Evolutionary conservation across 2,329 filamentous ascomycete species (phyloP).

Genomic region (Colletotrichum sp.): DNA sequence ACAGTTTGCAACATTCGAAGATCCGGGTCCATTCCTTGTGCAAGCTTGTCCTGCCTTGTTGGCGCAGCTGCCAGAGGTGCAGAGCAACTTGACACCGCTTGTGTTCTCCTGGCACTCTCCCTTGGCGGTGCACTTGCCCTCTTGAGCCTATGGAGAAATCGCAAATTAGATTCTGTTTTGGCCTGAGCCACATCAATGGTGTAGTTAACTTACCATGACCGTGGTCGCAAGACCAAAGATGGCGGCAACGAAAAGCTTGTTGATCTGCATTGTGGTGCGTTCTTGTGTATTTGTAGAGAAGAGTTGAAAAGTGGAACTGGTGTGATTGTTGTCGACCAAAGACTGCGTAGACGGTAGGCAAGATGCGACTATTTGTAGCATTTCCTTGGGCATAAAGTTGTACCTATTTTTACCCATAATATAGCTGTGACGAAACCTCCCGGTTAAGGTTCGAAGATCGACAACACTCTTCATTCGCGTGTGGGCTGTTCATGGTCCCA

Average conservation of each 20-base stretch:
- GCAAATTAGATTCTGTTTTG: background rate
- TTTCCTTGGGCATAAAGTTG: background rate
- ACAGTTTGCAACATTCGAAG: background rate
- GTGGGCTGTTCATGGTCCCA: background rate
- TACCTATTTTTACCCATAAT: background rate
- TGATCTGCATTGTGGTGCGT: background rate
- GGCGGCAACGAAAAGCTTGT: background rate
- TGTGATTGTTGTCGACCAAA: background rate
- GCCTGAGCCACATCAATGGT: background rate
- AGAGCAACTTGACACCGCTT: background rate
- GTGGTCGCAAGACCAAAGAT: background rate
- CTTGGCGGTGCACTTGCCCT: constrained; percentile 1
- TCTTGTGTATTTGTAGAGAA: background rate
- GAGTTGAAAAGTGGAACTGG: background rate
- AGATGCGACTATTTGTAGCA: background rate
- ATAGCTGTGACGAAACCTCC: background rate
- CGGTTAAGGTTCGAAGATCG: background rate
- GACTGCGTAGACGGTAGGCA: background rate
- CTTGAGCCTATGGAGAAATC: background rate
- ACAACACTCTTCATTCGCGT: background rate
- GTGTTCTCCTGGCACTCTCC: background rate
- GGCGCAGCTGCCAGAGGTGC: background rate
- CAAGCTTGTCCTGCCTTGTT: background rate
- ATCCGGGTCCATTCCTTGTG: background rate
- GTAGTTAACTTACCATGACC: background rate